Conservation (phyloP, 225 moss, liverwort and hornwort genomes). For the Pleurozium schreberi region DNA sequence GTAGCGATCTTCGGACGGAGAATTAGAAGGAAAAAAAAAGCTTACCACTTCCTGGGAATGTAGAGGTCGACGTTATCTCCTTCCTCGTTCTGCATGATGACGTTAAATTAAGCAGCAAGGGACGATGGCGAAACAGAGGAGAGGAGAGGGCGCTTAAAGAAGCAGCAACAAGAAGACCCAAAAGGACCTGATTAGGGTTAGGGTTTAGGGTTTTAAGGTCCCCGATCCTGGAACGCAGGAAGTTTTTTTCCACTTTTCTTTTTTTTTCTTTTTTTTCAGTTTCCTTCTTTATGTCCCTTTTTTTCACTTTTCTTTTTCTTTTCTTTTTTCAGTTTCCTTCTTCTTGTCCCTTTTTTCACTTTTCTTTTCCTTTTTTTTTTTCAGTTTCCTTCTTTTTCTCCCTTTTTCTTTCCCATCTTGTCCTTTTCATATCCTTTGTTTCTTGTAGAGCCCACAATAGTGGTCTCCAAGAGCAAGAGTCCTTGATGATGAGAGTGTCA, state of each 20-base stretch:
- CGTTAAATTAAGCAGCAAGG: not conserved
- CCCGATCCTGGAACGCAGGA: not conserved
- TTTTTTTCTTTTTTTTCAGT: not conserved
- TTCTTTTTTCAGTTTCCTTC: not conserved
- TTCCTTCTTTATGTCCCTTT: not conserved
- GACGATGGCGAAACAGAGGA: not conserved
- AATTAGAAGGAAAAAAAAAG: not conserved
- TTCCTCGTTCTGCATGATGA: constrained; percentile 32
- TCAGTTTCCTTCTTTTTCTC: not conserved
- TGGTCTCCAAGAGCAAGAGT: not conserved
- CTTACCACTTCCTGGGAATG: constrained; percentile 26
- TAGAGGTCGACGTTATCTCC: constrained; percentile 28
- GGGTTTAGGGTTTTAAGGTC: not conserved
- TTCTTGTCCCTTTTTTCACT: not conserved
- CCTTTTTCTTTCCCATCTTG: not conserved
- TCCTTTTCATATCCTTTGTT: not conserved
- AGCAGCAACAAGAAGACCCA: not conserved
- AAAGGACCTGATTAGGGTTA: not conserved
- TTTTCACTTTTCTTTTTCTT: not conserved
- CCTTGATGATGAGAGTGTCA: not conserved
- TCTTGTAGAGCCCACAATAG: not conserved
- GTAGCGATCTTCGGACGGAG: not conserved
- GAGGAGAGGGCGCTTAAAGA: too few species aligned
- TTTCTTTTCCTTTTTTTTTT: not conserved
- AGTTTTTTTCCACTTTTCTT: too few species aligned